phyloP scores from a whole-genome alignment of 257 asterid species.

The Penstemon davidsonii region DNA sequence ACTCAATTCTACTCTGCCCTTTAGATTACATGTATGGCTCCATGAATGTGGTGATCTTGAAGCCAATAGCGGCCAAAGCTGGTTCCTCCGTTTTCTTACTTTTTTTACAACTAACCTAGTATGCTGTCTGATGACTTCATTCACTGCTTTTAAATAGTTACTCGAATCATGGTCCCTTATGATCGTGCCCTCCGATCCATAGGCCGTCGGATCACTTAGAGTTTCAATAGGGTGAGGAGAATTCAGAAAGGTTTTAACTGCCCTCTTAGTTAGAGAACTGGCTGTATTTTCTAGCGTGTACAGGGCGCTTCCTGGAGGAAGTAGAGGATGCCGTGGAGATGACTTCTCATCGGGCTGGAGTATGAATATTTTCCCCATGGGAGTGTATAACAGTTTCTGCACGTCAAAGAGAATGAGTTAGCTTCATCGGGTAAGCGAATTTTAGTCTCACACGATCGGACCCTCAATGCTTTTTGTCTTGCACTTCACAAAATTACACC shows the following conservation, averaged over 20 bases:
- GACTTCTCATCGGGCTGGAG: conserved; percentile 83
- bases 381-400: conserved; percentile 80
- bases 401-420: conserved; percentile 11
- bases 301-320: conserved; percentile 65
- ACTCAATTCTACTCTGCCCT: conserved; percentile 29
- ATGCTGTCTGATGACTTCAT: conserved; percentile 50
- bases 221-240: conserved; percentile 86
- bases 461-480: too few species aligned
- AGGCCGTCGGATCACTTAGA: conserved; percentile 77
- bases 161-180: conserved; percentile 83
- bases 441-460: too few species aligned
- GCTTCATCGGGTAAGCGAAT: neutral
- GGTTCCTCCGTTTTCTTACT: conserved; percentile 56
- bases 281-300: conserved; percentile 43
- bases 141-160: conserved; percentile 76
- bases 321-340: conserved; percentile 76
- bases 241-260: conserved; percentile 61
- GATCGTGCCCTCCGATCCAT: conserved; percentile 80
- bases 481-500: too few species aligned
- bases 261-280: conserved; percentile 42
- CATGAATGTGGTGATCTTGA: conserved; percentile 76
- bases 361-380: conserved; percentile 77
- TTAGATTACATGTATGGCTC: conserved; percentile 48
- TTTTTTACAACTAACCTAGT: conserved; percentile 42
- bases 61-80: conserved; percentile 64